phyloP scores from a whole-genome alignment of 106 monocot species.

The Phalaenopsis aphrodite region DNA sequence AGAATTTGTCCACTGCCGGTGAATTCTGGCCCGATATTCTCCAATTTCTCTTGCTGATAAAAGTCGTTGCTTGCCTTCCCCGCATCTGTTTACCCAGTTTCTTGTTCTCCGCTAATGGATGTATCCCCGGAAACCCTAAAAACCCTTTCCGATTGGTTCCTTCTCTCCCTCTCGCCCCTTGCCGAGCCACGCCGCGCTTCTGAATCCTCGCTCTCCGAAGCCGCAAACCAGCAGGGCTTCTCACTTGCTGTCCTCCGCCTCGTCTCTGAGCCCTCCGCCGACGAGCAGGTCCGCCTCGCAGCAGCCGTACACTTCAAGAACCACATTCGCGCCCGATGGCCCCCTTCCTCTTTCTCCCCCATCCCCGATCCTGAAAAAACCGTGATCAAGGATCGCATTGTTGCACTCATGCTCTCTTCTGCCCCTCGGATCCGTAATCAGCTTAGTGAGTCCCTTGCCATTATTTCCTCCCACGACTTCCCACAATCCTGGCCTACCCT shows the following conservation, averaged over 20 bases:
- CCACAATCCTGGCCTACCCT: slow-evolving; percentile 68
- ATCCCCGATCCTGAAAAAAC: slow-evolving; percentile 48
- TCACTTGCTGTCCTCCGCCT: slow-evolving; percentile 70
- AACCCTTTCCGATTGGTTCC: slow-evolving; percentile 61
- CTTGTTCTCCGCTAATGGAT: slow-evolving; percentile 25
- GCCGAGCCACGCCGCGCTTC: slow-evolving; percentile 70
- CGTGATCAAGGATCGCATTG: slow-evolving; percentile 62
- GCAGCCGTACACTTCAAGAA: slow-evolving; percentile 54
- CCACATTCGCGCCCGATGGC: slow-evolving; percentile 18
- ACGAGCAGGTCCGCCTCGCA: slow-evolving; percentile 44
- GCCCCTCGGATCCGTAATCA: slow-evolving; percentile 54
- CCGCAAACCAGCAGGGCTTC: slow-evolving; percentile 46
- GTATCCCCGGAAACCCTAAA: slow-evolving; percentile 37
- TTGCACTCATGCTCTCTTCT: slow-evolving; percentile 60
- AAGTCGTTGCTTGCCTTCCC: neutral
- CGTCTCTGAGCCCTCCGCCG: slow-evolving; percentile 31
- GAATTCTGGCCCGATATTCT: neutral
- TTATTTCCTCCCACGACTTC: slow-evolving; percentile 64
- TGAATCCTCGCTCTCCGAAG: slow-evolving; percentile 52
- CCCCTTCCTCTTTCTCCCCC: slow-evolving; percentile 11
- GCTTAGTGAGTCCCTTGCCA: slow-evolving; percentile 64
- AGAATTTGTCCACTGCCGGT: neutral
- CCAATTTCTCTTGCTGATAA: no score
- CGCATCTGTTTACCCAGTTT: neutral
- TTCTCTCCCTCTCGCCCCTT: slow-evolving; percentile 60